Percentiles rank a stretch among this genome's conserved stretches.
phyloP scores from a whole-genome alignment of 2,329 filamentous ascomycete species.

The Paraconiothyrium brasiliense region DNA sequence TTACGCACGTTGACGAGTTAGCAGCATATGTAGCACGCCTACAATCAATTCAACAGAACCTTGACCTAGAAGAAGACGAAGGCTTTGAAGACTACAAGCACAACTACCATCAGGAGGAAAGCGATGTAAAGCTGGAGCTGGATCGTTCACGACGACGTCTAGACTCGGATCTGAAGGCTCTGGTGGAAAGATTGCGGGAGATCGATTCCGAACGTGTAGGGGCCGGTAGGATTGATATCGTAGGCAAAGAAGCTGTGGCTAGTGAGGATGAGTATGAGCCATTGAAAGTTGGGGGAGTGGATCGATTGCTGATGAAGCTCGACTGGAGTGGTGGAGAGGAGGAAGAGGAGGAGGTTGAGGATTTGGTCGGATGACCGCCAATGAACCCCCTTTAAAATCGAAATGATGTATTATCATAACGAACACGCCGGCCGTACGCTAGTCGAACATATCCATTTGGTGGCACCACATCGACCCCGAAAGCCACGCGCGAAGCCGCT shows the following conservation, averaged over 20 bases:
- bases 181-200: slow-evolving; percentile 65
- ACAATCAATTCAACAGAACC: slow-evolving; percentile 76
- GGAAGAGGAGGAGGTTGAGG: slow-evolving; percentile 36
- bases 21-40: slow-evolving; percentile 79
- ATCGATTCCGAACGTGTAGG: slow-evolving; percentile 65
- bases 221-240: slow-evolving; percentile 28
- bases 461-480: background rate
- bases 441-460: background rate
- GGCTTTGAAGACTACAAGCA: slow-evolving; percentile 71
- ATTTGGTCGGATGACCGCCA: slow-evolving; percentile 24
- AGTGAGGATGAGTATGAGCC: slow-evolving; percentile 70
- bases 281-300: slow-evolving; percentile 78
- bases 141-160: slow-evolving; percentile 70
- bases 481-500: background rate
- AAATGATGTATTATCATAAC: background rate
- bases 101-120: slow-evolving; percentile 73
- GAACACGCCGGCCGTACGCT: background rate
- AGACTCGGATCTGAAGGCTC: slow-evolving; percentile 71
- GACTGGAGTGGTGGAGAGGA: slow-evolving; percentile 64
- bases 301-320: slow-evolving; percentile 89
- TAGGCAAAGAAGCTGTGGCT: slow-evolving; percentile 19
- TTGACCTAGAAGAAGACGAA: slow-evolving; percentile 83
- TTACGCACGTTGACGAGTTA: slow-evolving; percentile 81
- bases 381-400: background rate
- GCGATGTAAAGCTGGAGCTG: slow-evolving; percentile 71